Evolutionary conservation across 2,329 filamentous ascomycete genomes (phyloP), one percentile per base, ranked within the genome.

Genomic region (Apiospora pterosperma): DNA sequence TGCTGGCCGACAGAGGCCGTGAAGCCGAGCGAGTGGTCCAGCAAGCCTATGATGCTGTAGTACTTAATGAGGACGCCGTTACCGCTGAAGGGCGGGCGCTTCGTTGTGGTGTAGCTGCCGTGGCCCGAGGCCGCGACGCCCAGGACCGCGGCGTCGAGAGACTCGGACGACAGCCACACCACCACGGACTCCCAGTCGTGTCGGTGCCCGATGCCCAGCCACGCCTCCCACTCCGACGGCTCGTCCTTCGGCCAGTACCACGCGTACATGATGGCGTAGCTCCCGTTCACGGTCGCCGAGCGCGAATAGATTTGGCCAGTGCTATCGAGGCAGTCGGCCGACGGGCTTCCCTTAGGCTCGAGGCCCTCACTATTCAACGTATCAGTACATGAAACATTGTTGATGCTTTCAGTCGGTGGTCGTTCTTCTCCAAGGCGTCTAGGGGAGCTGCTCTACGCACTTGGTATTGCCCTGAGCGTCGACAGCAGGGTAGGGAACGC

Each of bases 401-500:
- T 39, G 41, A 1, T 28, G 2, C n/a, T 11, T 21, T 21, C 1
- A 4, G 41, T 42, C 5, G 8, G 12, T 23, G 39, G 41, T 3
- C 16, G 21, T 28, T 19, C 34, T 39, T 28, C 34, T 66, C 39
- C 65, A 60, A 19, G 19, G 11, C 28, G 23, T 31, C 12, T 6
- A 28, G 10, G 48, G 14, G 42, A 21, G 36, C 38, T 36, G 23
- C n/a, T 60, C 4, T 25, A 38, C 66, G 64, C 61, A 70, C 71
- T 67, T 66, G 16, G 70, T 71, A 62, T 73, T 72, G 34, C 85
- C 85, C 1, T 76, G 72, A 1, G 78, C 79, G 65, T 88, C 82
- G 1, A 88, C 85, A 1, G 82, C 85, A 0, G 85, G 84, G 68
- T 84, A 88, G 0, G 84, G 84, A 7, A 87, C 84, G 65, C 85